Conservation (phyloP, 2,329 filamentous ascomycete species). For the Xylogone sp. region DNA sequence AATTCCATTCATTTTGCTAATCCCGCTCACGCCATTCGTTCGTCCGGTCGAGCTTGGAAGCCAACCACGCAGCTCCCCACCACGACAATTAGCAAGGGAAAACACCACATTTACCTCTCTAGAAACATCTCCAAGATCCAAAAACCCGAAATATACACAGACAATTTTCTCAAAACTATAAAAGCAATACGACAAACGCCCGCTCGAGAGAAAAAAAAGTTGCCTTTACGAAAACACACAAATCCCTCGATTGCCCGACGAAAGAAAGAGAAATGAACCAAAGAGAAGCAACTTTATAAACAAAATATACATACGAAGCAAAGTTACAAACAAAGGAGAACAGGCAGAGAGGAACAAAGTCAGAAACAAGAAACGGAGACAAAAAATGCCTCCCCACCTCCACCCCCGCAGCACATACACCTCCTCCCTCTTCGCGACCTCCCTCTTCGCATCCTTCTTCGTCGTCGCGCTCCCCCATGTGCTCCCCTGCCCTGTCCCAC, state of each 20-base stretch:
- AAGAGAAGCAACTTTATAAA: no score
- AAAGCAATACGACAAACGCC: no score
- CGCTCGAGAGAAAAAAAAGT: no score
- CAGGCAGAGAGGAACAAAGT: background rate
- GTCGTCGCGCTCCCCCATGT: conserved; percentile 89
- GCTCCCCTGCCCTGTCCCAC: conserved; percentile 84
- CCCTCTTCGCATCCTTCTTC: conserved; percentile 82
- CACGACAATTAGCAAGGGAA: background rate
- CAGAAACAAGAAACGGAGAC: background rate
- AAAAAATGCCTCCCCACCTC: conserved; percentile 73
- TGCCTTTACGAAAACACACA: no score
- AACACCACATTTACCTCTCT: background rate
- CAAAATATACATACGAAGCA: no score
- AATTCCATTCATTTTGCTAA: background rate
- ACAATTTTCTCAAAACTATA: no score
- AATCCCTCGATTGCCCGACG: no score
- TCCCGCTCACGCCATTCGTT: background rate
- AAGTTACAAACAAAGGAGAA: no score
- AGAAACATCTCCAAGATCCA: no score
- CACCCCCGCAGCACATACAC: conserved; percentile 93
- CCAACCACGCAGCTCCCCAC: background rate
- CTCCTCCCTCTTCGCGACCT: conserved; percentile 91
- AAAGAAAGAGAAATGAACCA: no score
- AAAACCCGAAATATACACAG: no score
- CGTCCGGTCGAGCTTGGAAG: background rate